These are phyloP conservation scores for Syzygium oleosum DNA, from an alignment of 345 rosid genomes.

Conservation along the genomic window DNA sequence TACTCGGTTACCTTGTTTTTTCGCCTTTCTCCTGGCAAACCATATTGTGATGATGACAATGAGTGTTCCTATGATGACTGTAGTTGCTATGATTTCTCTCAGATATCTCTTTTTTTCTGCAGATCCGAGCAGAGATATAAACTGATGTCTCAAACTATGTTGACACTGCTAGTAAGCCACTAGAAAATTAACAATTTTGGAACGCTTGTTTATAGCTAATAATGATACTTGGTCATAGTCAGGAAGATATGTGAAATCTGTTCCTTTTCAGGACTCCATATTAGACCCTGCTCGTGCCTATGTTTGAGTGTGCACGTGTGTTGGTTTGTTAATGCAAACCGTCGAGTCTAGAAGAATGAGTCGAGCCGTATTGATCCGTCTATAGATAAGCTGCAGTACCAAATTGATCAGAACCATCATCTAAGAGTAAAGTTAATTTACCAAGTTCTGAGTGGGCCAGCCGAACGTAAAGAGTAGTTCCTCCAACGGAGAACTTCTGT, in stretches of 20 bases:
- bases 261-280: not conserved
- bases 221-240: not conserved
- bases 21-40: not conserved
- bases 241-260: not conserved
- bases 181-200: not conserved
- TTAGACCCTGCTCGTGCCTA: not conserved
- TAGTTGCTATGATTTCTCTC: not conserved
- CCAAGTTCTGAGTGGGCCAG: conserved; percentile 8
- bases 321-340: not conserved
- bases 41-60: not conserved
- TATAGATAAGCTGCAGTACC: not conserved
- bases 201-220: not conserved
- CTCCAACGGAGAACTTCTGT: conserved; percentile 1
- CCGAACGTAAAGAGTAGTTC: conserved; percentile 5
- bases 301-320: not conserved
- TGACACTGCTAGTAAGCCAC: not conserved
- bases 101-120: not conserved
- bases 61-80: not conserved
- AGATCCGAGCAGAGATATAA: too few species aligned
- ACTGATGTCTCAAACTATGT: not conserved
- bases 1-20: not conserved
- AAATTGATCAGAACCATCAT: not conserved
- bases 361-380: not conserved
- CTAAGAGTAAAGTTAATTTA: not conserved
- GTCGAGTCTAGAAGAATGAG: not conserved